Conservation (phyloP, 1,139 yeast genomes). For the Taphrina betulina region DNA sequence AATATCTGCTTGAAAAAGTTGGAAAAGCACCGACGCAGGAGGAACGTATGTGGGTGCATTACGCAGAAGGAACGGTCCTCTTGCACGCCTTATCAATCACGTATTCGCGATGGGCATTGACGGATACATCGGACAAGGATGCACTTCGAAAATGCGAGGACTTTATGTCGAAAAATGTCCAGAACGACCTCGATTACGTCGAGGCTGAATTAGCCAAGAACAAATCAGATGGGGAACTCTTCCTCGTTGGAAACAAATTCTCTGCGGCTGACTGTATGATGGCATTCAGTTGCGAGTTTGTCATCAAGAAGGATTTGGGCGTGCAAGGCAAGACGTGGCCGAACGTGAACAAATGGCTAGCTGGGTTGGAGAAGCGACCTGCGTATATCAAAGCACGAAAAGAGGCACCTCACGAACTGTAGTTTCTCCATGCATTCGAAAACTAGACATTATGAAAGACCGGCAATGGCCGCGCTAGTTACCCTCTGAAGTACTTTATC, state of each 20-base stretch:
- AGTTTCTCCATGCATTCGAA: neutral
- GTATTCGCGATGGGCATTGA: conserved; percentile 27
- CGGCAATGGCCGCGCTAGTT: conserved; percentile 10
- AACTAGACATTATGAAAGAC: neutral
- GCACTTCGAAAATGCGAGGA: conserved; percentile 15
- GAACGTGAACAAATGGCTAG: conserved; percentile 17
- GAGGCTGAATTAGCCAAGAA: conserved; percentile 1
- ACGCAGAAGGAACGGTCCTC: conserved; percentile 59
- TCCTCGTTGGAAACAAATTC: conserved; percentile 6
- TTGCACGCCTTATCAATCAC: conserved; percentile 41
- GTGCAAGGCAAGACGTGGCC: conserved; percentile 17
- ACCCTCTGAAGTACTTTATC: conserved; percentile 14
- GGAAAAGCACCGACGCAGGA: conserved; percentile 41
- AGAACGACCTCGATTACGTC: conserved; percentile 23
- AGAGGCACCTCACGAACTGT: conserved; percentile 27
- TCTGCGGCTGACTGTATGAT: conserved; percentile 23
- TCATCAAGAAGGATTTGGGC: conserved; percentile 18
- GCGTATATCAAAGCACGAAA: conserved; percentile 27
- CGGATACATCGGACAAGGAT: neutral
- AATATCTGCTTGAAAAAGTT: conserved; percentile 42
- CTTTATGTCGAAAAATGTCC: conserved; percentile 21
- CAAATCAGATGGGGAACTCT: conserved; percentile 2
- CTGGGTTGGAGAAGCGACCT: conserved; percentile 15
- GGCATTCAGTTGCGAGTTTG: conserved; percentile 22
- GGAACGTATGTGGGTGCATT: conserved; percentile 49